Evolutionary conservation across 768 basidiomycete species (phyloP).

Genomic region (Amanita thiersii): DNA sequence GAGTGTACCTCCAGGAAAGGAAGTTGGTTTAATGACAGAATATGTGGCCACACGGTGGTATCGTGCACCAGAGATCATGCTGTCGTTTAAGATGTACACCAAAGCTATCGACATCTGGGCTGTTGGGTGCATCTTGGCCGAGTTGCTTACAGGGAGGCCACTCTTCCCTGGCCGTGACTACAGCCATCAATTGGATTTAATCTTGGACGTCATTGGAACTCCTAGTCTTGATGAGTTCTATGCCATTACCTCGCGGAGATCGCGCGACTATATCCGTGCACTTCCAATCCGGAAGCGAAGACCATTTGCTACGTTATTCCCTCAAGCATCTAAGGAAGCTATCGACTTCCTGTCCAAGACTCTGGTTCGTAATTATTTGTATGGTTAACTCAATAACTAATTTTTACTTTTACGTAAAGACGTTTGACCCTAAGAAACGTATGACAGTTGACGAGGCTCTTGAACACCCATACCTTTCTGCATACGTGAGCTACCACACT

Average conservation of each 20-base stretch:
- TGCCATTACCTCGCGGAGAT: constrained; percentile 77
- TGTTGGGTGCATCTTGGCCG: constrained; percentile 70
- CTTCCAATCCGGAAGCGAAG: constrained; percentile 75
- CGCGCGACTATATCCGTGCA: constrained; percentile 81
- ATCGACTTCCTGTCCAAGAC: constrained; percentile 69
- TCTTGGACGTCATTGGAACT: constrained; percentile 85
- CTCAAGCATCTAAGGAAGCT: constrained; percentile 65
- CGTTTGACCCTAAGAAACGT: constrained; percentile 85
- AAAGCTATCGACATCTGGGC: constrained; percentile 77
- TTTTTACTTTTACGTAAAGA: constrained; percentile 26
- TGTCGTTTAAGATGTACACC: constrained; percentile 86
- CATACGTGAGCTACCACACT: constrained; percentile 44
- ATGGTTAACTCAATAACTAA: constrained; percentile 14
- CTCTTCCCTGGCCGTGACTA: constrained; percentile 87
- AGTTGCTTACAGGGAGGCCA: constrained; percentile 73
- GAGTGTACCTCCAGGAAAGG: constrained; percentile 46
- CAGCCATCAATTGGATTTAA: constrained; percentile 81
- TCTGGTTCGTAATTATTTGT: constrained; percentile 32
- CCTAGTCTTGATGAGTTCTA: constrained; percentile 89
- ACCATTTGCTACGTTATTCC: constrained; percentile 67
- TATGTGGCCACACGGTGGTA: constrained; percentile 94
- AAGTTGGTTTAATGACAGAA: constrained; percentile 67
- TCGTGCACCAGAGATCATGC: constrained; percentile 91
- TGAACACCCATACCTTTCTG: constrained; percentile 72
- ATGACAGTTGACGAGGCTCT: constrained; percentile 78